phyloP scores from a whole-genome alignment of 257 asterid genomes.

The Dorcoceras hygrometricum region DNA sequence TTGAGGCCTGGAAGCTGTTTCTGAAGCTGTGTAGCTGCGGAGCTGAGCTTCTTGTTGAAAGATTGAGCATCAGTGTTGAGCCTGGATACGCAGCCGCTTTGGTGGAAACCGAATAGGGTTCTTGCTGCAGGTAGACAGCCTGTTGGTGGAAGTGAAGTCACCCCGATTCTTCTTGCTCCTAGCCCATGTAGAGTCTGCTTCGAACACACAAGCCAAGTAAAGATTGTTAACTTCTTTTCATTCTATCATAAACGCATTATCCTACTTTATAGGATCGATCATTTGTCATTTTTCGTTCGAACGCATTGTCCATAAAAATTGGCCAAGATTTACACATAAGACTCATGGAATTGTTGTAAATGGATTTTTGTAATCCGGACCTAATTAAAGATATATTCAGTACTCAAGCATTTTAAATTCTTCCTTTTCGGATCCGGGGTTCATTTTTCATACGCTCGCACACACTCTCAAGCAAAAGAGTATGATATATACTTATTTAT shows the following conservation, averaged over 20 bases:
- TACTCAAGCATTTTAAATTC: too few species aligned
- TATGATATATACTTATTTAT: background rate
- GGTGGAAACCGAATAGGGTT: slow-evolving; percentile 70
- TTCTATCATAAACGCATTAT: too few species aligned
- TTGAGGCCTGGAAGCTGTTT: slow-evolving; percentile 65
- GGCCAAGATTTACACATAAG: too few species aligned
- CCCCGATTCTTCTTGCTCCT: slow-evolving; percentile 94
- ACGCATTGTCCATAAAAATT: too few species aligned
- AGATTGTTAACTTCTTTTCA: too few species aligned
- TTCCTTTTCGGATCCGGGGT: too few species aligned
- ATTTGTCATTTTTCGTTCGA: too few species aligned
- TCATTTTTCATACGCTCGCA: too few species aligned
- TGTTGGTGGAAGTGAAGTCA: slow-evolving; percentile 87
- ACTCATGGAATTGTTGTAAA: too few species aligned
- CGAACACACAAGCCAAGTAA: background rate
- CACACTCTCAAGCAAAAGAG: background rate
- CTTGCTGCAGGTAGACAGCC: slow-evolving; percentile 88
- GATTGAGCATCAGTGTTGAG: slow-evolving; percentile 71
- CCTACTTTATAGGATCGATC: too few species aligned
- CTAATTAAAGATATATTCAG: too few species aligned
- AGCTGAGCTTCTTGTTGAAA: slow-evolving; percentile 68
- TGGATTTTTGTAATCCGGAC: too few species aligned
- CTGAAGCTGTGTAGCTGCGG: slow-evolving; percentile 65
- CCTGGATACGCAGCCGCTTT: slow-evolving; percentile 66
- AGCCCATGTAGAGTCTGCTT: slow-evolving; percentile 56